Base-by-base conservation (phyloP, 192 early-diverging fungal species). In the Entomortierella chlamydospora region DNA sequence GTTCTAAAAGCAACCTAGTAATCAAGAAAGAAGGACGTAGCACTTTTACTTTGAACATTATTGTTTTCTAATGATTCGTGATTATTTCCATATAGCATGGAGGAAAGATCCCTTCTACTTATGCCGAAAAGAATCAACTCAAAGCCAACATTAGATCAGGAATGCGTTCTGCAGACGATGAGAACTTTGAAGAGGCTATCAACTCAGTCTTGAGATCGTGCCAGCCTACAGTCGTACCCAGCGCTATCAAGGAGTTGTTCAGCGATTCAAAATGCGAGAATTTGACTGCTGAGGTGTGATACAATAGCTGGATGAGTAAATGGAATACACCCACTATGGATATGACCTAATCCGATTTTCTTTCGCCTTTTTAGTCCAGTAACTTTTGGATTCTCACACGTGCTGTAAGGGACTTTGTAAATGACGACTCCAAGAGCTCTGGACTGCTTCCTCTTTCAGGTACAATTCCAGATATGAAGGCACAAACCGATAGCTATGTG, bases 391-490 rank as follows among this genome's bases (percentile, higher is more conserved):
- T 97, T 28, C 81, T 96, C 56, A 88, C 87, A 1, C 84, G 89
- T 30, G 96, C 96, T 0, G 80, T 95, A 22, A 83, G 88, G 53
- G 88, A 94, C 23, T 99, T 97, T 83, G 86, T 95, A 13, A 83
- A 85, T 28, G 87, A 90, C 49, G 90, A 95, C 64, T 85, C 90
- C 2, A 62, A 83, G 25, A 79, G 76, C 25, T 45, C n/a, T 29
- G 93, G 94, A 7, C 76, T 81, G 50, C 85, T 99, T 31, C 98
- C 98, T 1, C 77, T 96, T 17, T 87, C 93, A 2, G 98, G 98
- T 8, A 81, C 84, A 25, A 88, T 99, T 23, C 97, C 98, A 0
- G 98, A 99, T 81, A 99, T 99, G 98, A 98, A 99, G 78, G 88
- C 98, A 8, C 94, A 99, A 70, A 98, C 97, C 2, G 87, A 87